These are phyloP conservation scores for Hymenoscyphus albidus DNA, from an alignment of 2,329 filamentous ascomycete species.

Conservation along the genomic window DNA sequence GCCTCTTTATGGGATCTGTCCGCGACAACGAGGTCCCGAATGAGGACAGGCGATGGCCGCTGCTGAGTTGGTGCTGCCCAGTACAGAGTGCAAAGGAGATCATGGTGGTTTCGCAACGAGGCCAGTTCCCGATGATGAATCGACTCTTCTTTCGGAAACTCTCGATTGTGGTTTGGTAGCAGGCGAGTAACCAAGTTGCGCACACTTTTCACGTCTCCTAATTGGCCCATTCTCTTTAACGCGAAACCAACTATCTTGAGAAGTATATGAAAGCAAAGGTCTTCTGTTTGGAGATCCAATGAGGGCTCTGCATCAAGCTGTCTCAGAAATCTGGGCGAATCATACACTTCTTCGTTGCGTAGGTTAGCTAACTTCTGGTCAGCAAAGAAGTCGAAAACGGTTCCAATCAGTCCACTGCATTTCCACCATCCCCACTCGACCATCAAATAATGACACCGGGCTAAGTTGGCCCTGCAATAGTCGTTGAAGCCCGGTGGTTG, in stretches of 20 bases:
- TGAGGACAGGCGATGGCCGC: slow-evolving; percentile 49
- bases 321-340: slow-evolving; percentile 59
- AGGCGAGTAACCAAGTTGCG: slow-evolving; percentile 58
- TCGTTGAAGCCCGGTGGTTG: slow-evolving; percentile 62
- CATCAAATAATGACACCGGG: slow-evolving; percentile 60
- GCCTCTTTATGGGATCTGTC: slow-evolving; percentile 63
- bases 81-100: slow-evolving; percentile 62
- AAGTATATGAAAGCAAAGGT: slow-evolving; percentile 65
- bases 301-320: slow-evolving; percentile 44
- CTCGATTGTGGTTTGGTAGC: slow-evolving; percentile 62
- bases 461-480: slow-evolving; percentile 57
- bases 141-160: slow-evolving; percentile 59
- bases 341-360: slow-evolving; percentile 60
- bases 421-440: slow-evolving; percentile 64
- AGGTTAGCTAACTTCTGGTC: slow-evolving; percentile 58
- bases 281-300: slow-evolving; percentile 49
- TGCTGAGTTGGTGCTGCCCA: slow-evolving; percentile 57
- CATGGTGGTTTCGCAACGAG: slow-evolving; percentile 64
- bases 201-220: slow-evolving; percentile 53
- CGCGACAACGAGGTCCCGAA: slow-evolving; percentile 57
- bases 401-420: slow-evolving; percentile 50
- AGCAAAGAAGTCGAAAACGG: slow-evolving; percentile 66
- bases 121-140: slow-evolving; percentile 59
- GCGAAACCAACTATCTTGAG: slow-evolving; percentile 59
- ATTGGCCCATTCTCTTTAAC: slow-evolving; percentile 48